These are phyloP conservation scores for Gillenia trifoliata DNA, from an alignment of 306 rosid genomes.

Conservation along the genomic window DNA sequence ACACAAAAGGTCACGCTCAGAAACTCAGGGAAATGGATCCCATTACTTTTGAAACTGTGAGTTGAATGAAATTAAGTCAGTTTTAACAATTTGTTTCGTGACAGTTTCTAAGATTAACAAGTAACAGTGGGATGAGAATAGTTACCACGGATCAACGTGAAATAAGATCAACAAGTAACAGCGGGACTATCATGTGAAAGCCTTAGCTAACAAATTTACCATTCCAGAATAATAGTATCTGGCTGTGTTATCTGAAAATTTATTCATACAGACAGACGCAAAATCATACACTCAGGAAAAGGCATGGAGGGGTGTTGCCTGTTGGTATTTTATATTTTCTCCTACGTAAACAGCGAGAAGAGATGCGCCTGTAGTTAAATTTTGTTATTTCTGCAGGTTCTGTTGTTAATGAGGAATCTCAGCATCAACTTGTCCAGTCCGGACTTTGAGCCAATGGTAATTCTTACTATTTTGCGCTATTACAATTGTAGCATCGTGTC, in stretches of 20 bases:
- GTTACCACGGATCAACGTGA: background rate
- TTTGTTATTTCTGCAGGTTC: slow-evolving; percentile 57
- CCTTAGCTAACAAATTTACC: background rate
- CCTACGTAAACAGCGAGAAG: background rate
- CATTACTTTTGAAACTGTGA: slow-evolving; percentile 86
- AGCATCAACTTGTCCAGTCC: slow-evolving; percentile 68
- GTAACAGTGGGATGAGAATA: background rate
- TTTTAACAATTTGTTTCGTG: slow-evolving; percentile 7
- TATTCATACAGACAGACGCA: background rate
- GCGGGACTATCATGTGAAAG: background rate
- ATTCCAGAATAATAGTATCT: background rate
- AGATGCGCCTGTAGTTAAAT: background rate
- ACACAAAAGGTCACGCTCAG: slow-evolving; percentile 58
- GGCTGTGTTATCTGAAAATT: background rate
- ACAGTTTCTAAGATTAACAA: background rate
- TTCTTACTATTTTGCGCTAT: slow-evolving; percentile 14
- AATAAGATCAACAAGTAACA: background rate
- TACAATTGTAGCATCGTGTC: background rate
- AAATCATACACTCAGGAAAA: background rate
- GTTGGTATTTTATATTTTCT: too few species aligned
- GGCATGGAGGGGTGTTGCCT: background rate
- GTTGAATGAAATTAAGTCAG: slow-evolving; percentile 29
- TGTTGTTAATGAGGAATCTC: slow-evolving; percentile 87
- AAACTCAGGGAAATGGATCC: slow-evolving; percentile 97
- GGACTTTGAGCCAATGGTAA: slow-evolving; percentile 65